These are phyloP conservation scores for Crucibulum laeve DNA, from an alignment of 768 basidiomycete species.

Conservation along the genomic window DNA sequence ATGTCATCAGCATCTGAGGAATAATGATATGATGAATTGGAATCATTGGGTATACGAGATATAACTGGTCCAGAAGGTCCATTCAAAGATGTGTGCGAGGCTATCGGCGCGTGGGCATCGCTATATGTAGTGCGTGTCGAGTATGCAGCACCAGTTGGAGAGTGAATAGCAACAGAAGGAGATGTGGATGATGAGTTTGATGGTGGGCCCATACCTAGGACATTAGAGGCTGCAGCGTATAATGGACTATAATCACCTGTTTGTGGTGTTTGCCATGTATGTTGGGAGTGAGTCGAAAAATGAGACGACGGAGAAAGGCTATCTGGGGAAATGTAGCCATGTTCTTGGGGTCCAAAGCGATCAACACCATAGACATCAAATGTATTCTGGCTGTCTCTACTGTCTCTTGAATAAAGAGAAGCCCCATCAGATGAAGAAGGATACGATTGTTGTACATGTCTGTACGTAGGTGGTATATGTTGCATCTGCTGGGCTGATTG, in stretches of 20 bases:
- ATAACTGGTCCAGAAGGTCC: conserved; percentile 19
- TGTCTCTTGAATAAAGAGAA: neutral
- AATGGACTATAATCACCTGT: conserved; percentile 50
- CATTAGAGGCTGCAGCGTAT: conserved; percentile 75
- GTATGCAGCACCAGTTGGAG: too few relatives aligned
- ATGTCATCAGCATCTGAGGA: conserved; percentile 36
- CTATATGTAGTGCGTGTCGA: neutral
- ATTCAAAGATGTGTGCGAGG: conserved; percentile 22
- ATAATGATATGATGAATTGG: conserved; percentile 18
- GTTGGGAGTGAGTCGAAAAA: conserved; percentile 13
- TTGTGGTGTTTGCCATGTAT: conserved; percentile 19
- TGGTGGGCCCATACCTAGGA: conserved; percentile 74
- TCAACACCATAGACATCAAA: neutral
- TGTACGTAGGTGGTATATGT: conserved; percentile 32
- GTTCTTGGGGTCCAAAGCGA: too few relatives aligned
- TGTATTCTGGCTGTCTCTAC: neutral
- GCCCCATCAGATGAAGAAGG: conserved; percentile 2
- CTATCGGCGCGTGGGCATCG: conserved; percentile 6
- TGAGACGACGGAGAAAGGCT: conserved; percentile 14
- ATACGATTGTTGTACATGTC: conserved; percentile 9
- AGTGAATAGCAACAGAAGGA: conserved; percentile 12
- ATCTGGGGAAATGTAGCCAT: conserved; percentile 18
- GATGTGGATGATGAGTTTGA: conserved; percentile 23
- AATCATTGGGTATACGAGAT: conserved; percentile 13
- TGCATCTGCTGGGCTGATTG: conserved; percentile 31